Percentiles rank a stretch among this genome's conserved stretches.
Conservation (phyloP, 768 basidiomycete species). For the Tulasnella sp. region DNA sequence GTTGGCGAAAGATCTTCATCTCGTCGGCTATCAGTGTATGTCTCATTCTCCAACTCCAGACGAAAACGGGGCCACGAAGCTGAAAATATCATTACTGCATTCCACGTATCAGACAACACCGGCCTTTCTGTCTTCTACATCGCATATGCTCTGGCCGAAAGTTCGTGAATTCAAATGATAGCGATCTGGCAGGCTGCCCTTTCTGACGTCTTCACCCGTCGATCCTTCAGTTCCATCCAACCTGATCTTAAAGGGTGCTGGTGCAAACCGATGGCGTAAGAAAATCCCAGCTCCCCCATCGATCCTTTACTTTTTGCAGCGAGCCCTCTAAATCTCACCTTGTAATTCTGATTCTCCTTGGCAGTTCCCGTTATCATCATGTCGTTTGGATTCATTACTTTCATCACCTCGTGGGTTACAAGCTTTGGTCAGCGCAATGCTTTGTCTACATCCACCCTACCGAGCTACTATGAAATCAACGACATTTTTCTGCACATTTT, state of each 20-base stretch:
- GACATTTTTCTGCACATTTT: no score
- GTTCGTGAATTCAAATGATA: neutral
- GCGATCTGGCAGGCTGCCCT: neutral
- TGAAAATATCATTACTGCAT: no score
- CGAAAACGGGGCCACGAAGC: no score
- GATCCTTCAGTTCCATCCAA: constrained; percentile 5
- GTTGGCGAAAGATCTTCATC: constrained; percentile 2
- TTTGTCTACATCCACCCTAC: neutral
- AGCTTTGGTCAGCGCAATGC: neutral
- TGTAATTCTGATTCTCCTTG: neutral
- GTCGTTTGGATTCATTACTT: constrained; percentile 9
- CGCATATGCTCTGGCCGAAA: constrained; percentile 11
- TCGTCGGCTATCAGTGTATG: constrained; percentile 15
- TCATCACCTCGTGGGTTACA: constrained; percentile 11
- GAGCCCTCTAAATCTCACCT: neutral
- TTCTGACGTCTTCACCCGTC: neutral
- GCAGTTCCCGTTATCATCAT: constrained; percentile 9
- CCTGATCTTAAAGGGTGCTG: constrained; percentile 6
- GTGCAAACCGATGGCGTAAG: constrained; percentile 14
- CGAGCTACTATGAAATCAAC: no score
- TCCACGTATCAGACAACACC: constrained; percentile 17
- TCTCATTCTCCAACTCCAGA: neutral
- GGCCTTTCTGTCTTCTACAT: constrained; percentile 17
- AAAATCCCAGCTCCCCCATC: neutral
- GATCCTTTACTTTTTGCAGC: neutral